Base-by-base conservation (phyloP, 2,329 filamentous ascomycete species). In the Plenodomus tracheiphilus region DNA sequence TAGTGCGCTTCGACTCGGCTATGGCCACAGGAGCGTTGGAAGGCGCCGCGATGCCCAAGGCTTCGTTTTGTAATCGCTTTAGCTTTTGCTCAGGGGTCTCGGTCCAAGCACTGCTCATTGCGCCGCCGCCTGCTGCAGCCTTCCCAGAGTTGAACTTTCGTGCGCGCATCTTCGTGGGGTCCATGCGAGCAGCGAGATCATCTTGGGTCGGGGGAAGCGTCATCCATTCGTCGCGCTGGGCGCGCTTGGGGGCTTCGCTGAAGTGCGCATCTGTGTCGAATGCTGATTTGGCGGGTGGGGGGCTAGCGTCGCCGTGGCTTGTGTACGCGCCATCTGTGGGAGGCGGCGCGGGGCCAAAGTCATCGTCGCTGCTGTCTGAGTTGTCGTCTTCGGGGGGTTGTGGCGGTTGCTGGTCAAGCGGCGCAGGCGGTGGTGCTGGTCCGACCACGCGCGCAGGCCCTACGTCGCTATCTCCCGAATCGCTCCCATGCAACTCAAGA, bases 81-180 rank as follows among this genome's bases (percentile, higher is more conserved):
- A 89, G 84, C 71, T 95, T 96, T 73, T 97, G 83, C 68, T 93
- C 89, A 0, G 91, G 89, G 8, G 91, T 96, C 72, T 97, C 93
- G 0, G 90, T 92, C 93, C 93, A 97, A 37, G 93, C 84, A 41
- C 57, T 65, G 18, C 84, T 85, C 65, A 83, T 81, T 39, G 74
- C 70, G n/a, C 68, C 68, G 4, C 73, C 72, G 8, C 72, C 76
- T 53, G 77, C 78, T 2, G 83, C 78, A 2, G 81, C 78, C 63
- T 84, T 85, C 4, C 85, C 83, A 0, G 87, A 88, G 43, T 90
- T 85, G 77, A 97, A 97, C 58, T 89, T 91, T 52, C 91, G 86
- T 55, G 85, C 86, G 61, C 87, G 85, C 51, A 93, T 78, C 71
- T 92, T 92, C 4, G 91, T 93, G 1, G 93, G 90, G 72, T 97